Evolutionary conservation across 2,329 filamentous ascomycete genomes (phyloP).

Genomic region (Ceratocystiopsis sp.): DNA sequence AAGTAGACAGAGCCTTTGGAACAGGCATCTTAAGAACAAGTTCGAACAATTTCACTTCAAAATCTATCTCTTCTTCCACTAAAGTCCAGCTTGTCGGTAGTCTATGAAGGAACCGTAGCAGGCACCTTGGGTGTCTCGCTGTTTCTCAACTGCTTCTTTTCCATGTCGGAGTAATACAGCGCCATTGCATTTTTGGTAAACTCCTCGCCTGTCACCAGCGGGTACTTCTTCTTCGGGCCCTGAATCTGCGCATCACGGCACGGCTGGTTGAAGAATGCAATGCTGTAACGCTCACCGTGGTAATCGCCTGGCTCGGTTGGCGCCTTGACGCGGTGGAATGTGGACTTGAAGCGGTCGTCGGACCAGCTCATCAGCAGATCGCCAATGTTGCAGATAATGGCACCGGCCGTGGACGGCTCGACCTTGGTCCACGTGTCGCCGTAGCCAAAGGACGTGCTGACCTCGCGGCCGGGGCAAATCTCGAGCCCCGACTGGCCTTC

Average conservation of each 20-base stretch:
- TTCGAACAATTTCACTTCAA: too few species aligned
- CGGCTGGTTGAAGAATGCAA: conserved; percentile 45
- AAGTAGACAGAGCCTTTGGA: too few species aligned
- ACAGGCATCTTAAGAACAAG: too few species aligned
- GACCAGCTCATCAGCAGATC: conserved; percentile 52
- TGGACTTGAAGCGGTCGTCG: conserved; percentile 51
- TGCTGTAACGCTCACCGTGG: conserved; percentile 43
- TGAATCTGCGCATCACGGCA: conserved; percentile 34
- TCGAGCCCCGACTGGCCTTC: conserved; percentile 36
- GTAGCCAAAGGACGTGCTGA: conserved; percentile 33
- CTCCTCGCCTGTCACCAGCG: conserved; percentile 34
- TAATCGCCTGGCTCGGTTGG: conserved; percentile 33
- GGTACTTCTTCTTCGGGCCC: conserved; percentile 37
- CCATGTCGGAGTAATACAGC: conserved; percentile 21
- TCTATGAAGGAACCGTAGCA: neutral
- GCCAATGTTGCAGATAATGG: conserved; percentile 44
- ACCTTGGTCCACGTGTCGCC: conserved; percentile 40
- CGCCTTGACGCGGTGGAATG: conserved; percentile 46
- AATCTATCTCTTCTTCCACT: too few species aligned
- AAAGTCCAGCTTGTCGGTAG: too few species aligned
- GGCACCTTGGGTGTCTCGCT: neutral
- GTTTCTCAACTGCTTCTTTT: conserved; percentile 11
- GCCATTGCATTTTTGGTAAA: conserved; percentile 36
- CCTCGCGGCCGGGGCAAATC: conserved; percentile 39
- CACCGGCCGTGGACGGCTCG: conserved; percentile 23